Conservation (phyloP, 2,329 filamentous ascomycete species). For the Aschersonia sp. region DNA sequence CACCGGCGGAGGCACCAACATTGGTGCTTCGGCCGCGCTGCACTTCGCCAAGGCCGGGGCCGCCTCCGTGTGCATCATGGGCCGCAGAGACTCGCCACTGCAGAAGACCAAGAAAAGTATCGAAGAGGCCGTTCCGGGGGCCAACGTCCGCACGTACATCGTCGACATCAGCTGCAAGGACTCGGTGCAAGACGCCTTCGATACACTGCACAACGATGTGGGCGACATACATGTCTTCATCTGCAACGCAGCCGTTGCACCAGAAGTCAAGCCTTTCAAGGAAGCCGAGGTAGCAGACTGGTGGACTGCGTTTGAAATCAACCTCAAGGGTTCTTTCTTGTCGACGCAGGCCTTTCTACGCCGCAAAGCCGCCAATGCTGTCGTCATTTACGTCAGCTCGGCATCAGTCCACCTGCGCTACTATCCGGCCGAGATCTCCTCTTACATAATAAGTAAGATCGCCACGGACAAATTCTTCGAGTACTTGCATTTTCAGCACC, state of each 20-base stretch:
- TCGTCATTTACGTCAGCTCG: too few relatives aligned
- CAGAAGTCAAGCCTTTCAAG: slow-evolving; percentile 5
- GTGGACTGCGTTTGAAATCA: slow-evolving; percentile 12
- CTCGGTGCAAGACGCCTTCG: slow-evolving; percentile 1
- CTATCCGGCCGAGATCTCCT: background rate
- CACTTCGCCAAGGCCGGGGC: slow-evolving; percentile 25
- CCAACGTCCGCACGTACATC: background rate
- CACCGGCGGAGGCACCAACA: slow-evolving; percentile 22
- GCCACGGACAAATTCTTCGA: background rate
- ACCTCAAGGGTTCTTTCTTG: slow-evolving; percentile 10
- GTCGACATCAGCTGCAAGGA: background rate
- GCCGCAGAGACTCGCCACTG: slow-evolving; percentile 12
- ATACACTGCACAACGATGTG: background rate
- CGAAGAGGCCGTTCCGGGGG: background rate
- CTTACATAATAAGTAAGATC: background rate
- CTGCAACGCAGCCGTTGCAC: slow-evolving; percentile 13
- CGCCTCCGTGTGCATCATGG: slow-evolving; percentile 33
- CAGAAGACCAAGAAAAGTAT: slow-evolving; percentile 4
- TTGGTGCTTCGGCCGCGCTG: slow-evolving; percentile 28
- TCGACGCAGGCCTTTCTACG: slow-evolving; percentile 8
- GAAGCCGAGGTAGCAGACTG: slow-evolving; percentile 9
- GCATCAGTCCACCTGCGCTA: too few relatives aligned
- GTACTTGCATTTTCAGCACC: background rate
- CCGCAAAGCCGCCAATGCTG: too few relatives aligned
- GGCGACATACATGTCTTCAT: slow-evolving; percentile 12